Conservation (phyloP, 495 filamentous ascomycete genomes). For the Annulohypoxylon bovei region DNA sequence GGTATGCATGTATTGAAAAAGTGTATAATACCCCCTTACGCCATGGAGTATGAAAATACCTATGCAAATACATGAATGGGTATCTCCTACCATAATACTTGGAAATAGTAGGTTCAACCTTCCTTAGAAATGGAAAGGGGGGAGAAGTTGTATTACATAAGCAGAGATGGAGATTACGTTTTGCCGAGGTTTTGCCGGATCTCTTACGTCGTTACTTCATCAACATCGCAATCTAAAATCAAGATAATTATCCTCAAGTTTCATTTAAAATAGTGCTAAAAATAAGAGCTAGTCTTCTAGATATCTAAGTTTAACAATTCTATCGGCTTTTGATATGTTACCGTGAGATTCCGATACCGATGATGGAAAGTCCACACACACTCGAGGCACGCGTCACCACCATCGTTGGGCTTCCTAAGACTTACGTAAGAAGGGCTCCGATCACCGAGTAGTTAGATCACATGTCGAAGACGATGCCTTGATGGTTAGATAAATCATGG, state of each 20-base stretch:
- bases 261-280: not conserved
- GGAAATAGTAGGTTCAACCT: not conserved
- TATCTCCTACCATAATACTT: no score
- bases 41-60: no score
- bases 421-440: not conserved
- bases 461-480: not conserved
- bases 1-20: no score
- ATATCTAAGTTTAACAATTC: not conserved
- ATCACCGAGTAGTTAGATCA: no score
- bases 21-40: no score
- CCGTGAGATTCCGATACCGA: not conserved
- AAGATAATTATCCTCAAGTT: not conserved
- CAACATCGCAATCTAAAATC: not conserved
- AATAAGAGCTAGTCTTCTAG: not conserved
- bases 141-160: conserved; percentile 9
- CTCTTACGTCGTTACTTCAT: conserved; percentile 4
- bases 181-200: conserved; percentile 25
- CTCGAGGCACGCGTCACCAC: not conserved
- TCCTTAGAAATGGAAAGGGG: conserved; percentile 1
- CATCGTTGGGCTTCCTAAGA: not conserved
- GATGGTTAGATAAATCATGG: conserved; percentile 19
- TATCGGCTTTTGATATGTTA: no score
- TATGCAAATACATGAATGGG: no score
- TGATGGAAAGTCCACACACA: not conserved
- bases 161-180: not conserved